phyloP scores from a whole-genome alignment of 2,329 filamentous ascomycete genomes.

The Epichloe baconii region DNA sequence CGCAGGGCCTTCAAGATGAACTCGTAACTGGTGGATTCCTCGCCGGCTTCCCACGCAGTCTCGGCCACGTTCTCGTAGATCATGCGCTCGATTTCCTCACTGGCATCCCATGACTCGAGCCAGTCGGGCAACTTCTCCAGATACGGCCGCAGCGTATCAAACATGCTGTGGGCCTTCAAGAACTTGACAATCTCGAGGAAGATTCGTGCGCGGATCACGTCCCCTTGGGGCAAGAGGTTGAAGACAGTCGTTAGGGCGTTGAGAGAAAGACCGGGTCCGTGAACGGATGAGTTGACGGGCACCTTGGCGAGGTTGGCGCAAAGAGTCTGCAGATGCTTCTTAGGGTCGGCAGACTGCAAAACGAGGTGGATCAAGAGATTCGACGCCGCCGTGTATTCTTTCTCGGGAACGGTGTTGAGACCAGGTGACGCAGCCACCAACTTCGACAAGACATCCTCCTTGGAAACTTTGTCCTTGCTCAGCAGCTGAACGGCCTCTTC shows the following conservation, averaged over 20 bases:
- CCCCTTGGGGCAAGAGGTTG: constrained; percentile 71
- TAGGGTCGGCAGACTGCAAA: constrained; percentile 70
- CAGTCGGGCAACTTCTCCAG: constrained; percentile 72
- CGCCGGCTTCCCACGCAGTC: constrained; percentile 63
- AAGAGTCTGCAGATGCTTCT: constrained; percentile 75
- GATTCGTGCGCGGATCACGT: constrained; percentile 77
- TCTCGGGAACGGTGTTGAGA: constrained; percentile 80
- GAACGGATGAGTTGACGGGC: constrained; percentile 70
- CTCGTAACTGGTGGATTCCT: constrained; percentile 55
- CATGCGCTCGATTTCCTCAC: constrained; percentile 70
- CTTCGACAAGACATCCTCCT: constrained; percentile 82
- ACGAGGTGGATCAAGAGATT: constrained; percentile 94
- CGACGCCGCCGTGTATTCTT: constrained; percentile 91
- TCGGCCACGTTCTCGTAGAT: constrained; percentile 75
- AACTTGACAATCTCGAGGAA: constrained; percentile 81
- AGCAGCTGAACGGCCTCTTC: constrained; percentile 67
- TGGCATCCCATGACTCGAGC: constrained; percentile 71
- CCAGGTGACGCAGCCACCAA: constrained; percentile 66
- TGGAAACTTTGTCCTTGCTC: constrained; percentile 49
- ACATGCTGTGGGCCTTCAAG: constrained; percentile 61
- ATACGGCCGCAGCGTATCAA: constrained; percentile 72
- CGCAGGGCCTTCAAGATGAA: constrained; percentile 51
- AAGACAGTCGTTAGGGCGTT: constrained; percentile 90
- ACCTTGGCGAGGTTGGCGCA: constrained; percentile 85
- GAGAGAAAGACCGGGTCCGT: constrained; percentile 75